Conservation (phyloP, 176 grass and related monocot species). For the Oryza rufipogon region DNA sequence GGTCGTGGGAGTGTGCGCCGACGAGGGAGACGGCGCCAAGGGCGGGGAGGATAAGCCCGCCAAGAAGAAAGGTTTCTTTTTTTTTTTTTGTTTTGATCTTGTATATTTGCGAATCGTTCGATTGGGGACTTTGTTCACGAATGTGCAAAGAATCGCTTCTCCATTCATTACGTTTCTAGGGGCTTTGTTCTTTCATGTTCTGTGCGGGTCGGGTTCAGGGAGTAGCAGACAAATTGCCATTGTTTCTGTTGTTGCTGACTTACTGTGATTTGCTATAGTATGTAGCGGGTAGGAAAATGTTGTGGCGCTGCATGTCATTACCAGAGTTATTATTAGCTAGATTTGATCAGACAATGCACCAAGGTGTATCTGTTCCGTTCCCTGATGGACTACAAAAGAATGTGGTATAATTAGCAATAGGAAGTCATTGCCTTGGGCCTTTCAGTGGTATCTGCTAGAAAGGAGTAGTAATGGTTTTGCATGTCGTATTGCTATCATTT, state of each 20-base stretch:
- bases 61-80: slow-evolving; percentile 37
- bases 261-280: not conserved
- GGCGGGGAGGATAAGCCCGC: not conserved
- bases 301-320: not conserved
- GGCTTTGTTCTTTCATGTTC: not conserved
- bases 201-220: too few relatives aligned
- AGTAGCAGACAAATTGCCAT: not conserved
- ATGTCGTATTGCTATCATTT: not conserved
- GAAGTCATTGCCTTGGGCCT: not conserved
- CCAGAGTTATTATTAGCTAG: not conserved
- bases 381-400: not conserved
- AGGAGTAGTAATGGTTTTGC: not conserved
- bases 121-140: not conserved
- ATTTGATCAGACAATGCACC: not conserved
- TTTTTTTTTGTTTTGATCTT: not conserved
- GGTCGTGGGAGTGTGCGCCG: not conserved
- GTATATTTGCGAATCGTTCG: not conserved
- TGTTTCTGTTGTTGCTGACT: not conserved
- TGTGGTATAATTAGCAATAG: not conserved
- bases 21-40: not conserved
- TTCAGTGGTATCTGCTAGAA: not conserved
- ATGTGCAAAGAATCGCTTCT: slow-evolving; percentile 4
- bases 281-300: not conserved
- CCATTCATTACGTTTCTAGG: not conserved
- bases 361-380: not conserved